Percentiles rank a stretch among this genome's conserved stretches.
Conservation (phyloP, 495 filamentous ascomycete species). For the Mycothermus thermophilus region DNA sequence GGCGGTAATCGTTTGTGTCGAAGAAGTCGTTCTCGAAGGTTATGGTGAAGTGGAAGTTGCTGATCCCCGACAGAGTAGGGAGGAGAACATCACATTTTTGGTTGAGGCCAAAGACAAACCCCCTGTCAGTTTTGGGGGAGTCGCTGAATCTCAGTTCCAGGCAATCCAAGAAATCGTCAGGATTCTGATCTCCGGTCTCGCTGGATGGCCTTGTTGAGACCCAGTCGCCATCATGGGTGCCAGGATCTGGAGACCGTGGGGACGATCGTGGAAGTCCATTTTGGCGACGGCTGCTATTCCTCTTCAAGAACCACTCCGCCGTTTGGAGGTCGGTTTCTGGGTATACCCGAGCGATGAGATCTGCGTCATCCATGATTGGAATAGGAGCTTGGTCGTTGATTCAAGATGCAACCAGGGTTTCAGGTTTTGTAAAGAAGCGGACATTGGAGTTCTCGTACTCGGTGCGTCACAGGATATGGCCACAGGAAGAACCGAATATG, state of each 20-base stretch:
- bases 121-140: neutral
- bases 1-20: neutral
- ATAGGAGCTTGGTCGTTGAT: neutral
- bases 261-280: no score
- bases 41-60: neutral
- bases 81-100: neutral
- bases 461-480: no score
- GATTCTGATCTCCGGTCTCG: neutral
- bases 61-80: neutral
- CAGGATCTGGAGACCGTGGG: no score
- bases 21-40: neutral
- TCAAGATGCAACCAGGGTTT: neutral
- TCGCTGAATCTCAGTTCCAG: neutral
- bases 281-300: neutral
- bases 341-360: neutral
- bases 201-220: neutral
- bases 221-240: neutral
- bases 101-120: neutral
- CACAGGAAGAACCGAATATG: no score
- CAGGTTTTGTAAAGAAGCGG: no score
- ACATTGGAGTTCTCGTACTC: no score
- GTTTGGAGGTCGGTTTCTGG: no score
- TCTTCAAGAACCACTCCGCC: neutral
- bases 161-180: neutral
- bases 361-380: neutral